Conservation (phyloP, 768 basidiomycete species). For the Kwoniella pini region DNA sequence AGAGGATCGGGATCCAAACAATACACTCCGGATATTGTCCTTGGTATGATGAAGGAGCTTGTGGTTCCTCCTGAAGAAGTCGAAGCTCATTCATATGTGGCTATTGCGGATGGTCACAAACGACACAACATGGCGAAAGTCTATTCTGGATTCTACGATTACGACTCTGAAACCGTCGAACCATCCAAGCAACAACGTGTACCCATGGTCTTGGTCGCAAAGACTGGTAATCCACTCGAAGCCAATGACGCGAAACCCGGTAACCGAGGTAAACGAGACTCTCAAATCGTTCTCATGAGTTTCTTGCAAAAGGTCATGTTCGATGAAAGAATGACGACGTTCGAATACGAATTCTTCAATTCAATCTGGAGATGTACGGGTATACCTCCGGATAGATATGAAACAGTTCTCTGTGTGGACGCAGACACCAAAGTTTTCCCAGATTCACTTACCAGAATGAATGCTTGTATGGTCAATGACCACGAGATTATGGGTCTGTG, state of each 20-base stretch:
- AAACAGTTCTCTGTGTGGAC: conserved; percentile 92
- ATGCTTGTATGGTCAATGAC: conserved; percentile 93
- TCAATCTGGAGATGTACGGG: conserved; percentile 94
- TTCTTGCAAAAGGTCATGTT: conserved; percentile 99
- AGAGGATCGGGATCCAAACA: conserved; percentile 86
- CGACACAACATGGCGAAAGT: conserved; percentile 99
- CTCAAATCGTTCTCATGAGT: conserved; percentile 94
- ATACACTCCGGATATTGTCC: conserved; percentile 89
- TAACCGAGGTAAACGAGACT: conserved; percentile 98
- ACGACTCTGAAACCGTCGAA: conserved; percentile 87
- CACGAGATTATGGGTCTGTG: conserved; percentile 98
- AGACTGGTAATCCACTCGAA: conserved; percentile 90
- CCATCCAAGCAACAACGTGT: conserved; percentile 92
- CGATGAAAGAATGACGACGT: conserved; percentile 98
- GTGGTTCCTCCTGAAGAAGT: conserved; percentile 77
- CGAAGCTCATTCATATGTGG: conserved; percentile 92
- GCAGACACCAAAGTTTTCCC: conserved; percentile 99
- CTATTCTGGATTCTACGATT: conserved; percentile 94
- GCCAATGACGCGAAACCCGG: conserved; percentile 88
- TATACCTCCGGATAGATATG: conserved; percentile 92
- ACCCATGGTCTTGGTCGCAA: conserved; percentile 92
- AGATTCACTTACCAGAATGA: conserved; percentile 94
- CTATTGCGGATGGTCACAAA: conserved; percentile 99
- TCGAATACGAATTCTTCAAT: conserved; percentile 99
- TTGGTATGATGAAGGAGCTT: conserved; percentile 97